Evolutionary conservation across 805 yeast genomes (phyloP), one percentile per base, ranked within the genome.

Genomic region (Metschnikowia picachoensis): DNA sequence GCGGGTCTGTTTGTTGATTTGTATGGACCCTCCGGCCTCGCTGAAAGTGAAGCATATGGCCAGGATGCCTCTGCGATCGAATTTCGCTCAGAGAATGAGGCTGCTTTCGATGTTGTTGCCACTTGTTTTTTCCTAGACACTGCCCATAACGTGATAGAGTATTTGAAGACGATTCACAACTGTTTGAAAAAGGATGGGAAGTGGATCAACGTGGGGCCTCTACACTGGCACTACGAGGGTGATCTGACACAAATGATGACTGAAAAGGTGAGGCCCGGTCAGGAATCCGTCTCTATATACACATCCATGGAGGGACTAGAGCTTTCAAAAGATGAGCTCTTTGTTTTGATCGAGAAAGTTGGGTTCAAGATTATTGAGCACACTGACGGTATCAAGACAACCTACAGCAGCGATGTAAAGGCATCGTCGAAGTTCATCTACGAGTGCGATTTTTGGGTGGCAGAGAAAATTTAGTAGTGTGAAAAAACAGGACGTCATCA

Each of bases 1-100:
- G 81, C 89, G 0, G 94, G 94, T 0, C 81, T 87, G 0, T 86
- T 86, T 59, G 73, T 74, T 4, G 90, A 84, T 50, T 64, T 84
- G 14, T 83, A 82, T 59, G 87, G 87, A 0, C 81, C 83, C 0
- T 58, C 64, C 1, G 60, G 64, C 41, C 50, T 72, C 41, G 58
- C 60, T 13, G 41, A 62, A 4, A 59, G 73, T 2, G 73, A 68
- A 1, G 55, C 65, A 1, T 72, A 68, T 50, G 59, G 73, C 3
- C 52, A 56, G 9, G 77, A 72, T 43, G 65, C 60, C 1, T 48
- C 52, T 5, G 78, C 81, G 1, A 47, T 52, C 1, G 67, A 64
- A 16, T 79, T 79, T 54, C 61, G 85, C 28, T 30, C 29, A 1
- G 50, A 61, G 6, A 79, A 77, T 56, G 12, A 31, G 8, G 45